phyloP scores from a whole-genome alignment of 192 early-diverging fungal species.

The Backusella australiensis region DNA sequence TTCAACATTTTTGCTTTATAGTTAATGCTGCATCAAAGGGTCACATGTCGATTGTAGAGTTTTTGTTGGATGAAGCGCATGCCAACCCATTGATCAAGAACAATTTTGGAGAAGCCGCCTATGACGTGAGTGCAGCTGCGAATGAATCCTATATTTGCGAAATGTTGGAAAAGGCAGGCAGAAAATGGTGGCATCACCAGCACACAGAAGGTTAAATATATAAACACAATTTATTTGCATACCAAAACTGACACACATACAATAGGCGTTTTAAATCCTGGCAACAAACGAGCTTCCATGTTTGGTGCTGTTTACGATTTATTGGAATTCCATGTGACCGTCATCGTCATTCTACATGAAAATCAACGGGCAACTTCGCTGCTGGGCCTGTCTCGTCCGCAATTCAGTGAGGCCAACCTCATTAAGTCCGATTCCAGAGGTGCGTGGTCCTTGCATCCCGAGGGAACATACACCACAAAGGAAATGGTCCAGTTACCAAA shows the following conservation, averaged over 20 bases:
- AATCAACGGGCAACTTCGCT: constrained; percentile 61
- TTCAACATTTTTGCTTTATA: constrained; percentile 14
- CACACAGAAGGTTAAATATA: constrained; percentile 7
- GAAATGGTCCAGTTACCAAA: constrained; percentile 54
- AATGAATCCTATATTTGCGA: constrained; percentile 66
- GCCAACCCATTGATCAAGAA: constrained; percentile 67
- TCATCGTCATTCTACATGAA: constrained; percentile 62
- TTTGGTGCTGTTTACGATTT: constrained; percentile 41
- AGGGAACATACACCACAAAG: constrained; percentile 48
- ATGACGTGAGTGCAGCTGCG: constrained; percentile 71
- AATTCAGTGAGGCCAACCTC: constrained; percentile 50
- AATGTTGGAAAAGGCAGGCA: constrained; percentile 59
- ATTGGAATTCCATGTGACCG: constrained; percentile 52
- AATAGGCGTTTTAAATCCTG: constrained; percentile 13
- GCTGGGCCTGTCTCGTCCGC: constrained; percentile 46
- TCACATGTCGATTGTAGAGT: constrained; percentile 59
- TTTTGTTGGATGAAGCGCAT: constrained; percentile 54
- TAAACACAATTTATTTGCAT: not conserved
- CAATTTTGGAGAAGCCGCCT: constrained; percentile 68
- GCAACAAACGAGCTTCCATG: constrained; percentile 21
- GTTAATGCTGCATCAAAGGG: constrained; percentile 76
- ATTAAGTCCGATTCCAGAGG: constrained; percentile 52
- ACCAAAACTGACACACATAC: not conserved
- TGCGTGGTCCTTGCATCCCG: constrained; percentile 59
- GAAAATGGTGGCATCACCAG: constrained; percentile 21